These are phyloP conservation scores for Trichosanthes truncata DNA, from an alignment of 306 rosid genomes.

Conservation along the genomic window DNA sequence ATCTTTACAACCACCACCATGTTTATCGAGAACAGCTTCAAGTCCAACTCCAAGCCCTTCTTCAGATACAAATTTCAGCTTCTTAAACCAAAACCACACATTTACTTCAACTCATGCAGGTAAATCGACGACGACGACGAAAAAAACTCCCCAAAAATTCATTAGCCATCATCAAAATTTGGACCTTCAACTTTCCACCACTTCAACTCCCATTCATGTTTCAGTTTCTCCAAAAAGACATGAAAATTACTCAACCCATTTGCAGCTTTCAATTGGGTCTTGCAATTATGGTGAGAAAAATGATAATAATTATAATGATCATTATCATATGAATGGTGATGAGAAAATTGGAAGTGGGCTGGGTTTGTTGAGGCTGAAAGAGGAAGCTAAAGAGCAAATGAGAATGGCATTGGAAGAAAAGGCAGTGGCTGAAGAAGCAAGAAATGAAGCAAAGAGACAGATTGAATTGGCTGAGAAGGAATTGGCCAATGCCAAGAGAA, in stretches of 20 bases:
- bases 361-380: background rate
- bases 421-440: constrained; percentile 66
- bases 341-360: background rate
- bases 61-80: constrained; percentile 69
- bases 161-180: constrained; percentile 35
- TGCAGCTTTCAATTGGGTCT: constrained; percentile 89
- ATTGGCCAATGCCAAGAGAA: constrained; percentile 70
- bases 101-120: background rate
- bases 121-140: background rate
- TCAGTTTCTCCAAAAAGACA: constrained; percentile 32
- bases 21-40: constrained; percentile 88
- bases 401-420: constrained; percentile 77
- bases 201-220: constrained; percentile 13
- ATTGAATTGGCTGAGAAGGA: constrained; percentile 77
- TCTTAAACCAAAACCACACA: constrained; percentile 28
- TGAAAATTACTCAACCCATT: constrained; percentile 47
- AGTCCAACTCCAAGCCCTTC: constrained; percentile 71
- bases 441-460: constrained; percentile 69
- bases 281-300: constrained; percentile 39
- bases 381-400: constrained; percentile 20
- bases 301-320: background rate
- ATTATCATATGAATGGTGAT: background rate
- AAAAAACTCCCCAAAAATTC: background rate
- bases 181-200: constrained; percentile 79
- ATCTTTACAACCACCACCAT: constrained; percentile 33